A percentile compares a stretch with the other conserved stretches of the same genome.
These are phyloP conservation scores for Cephalotrichum gorgonifer DNA, from an alignment of 2,329 filamentous ascomycete genomes.

Conservation along the genomic window DNA sequence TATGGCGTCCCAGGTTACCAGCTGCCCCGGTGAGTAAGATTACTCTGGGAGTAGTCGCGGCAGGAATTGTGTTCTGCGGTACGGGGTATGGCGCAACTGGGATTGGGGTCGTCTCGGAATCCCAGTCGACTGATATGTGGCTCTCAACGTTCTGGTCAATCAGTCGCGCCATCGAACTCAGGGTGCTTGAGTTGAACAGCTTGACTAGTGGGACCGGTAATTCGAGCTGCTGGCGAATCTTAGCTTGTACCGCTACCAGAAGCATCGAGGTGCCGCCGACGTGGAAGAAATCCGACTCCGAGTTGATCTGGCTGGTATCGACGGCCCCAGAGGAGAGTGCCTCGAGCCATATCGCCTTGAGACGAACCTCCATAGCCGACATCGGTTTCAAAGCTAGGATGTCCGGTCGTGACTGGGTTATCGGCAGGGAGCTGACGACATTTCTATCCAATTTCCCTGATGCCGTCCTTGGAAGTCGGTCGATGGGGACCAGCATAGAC, in stretches of 20 bases:
- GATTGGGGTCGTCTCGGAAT: background rate
- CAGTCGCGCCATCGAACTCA: background rate
- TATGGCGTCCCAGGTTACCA: conserved; percentile 25
- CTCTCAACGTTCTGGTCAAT: background rate
- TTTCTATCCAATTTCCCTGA: conserved; percentile 21
- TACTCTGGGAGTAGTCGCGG: conserved; percentile 21
- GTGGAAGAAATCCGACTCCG: conserved; percentile 26
- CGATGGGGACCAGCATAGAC: conserved; percentile 14
- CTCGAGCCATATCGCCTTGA: background rate
- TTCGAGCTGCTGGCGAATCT: conserved; percentile 20
- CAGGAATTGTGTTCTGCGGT: no score
- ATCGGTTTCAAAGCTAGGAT: background rate
- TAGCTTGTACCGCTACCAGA: conserved; percentile 22
- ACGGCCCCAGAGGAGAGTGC: conserved; percentile 1
- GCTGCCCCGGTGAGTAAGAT: conserved; percentile 27
- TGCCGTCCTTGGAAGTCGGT: conserved; percentile 17
- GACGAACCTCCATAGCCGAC: background rate
- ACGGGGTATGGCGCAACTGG: no score
- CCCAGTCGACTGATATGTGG: background rate
- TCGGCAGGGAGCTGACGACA: conserved; percentile 13
- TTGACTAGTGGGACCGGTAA: conserved; percentile 12
- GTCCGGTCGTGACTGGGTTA: conserved; percentile 10
- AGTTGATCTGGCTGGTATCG: conserved; percentile 5
- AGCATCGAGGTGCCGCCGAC: conserved; percentile 30
- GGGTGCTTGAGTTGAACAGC: background rate